Percentiles rank a stretch among this genome's conserved stretches.
These are phyloP conservation scores for Sonneratia caseolaris DNA, from an alignment of 345 rosid species.

Conservation along the genomic window DNA sequence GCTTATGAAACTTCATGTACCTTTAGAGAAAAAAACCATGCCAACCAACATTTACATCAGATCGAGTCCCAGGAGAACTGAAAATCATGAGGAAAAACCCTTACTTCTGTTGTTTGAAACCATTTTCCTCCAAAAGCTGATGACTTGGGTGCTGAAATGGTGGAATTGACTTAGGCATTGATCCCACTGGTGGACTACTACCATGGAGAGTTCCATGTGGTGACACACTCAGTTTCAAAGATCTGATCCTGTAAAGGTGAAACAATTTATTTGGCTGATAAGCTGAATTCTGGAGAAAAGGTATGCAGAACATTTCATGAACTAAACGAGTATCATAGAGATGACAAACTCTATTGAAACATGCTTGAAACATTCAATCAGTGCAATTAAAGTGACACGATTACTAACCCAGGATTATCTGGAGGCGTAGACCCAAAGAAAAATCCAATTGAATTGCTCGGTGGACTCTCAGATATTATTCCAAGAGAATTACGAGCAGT, in stretches of 20 bases:
- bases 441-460: slow-evolving; percentile 86
- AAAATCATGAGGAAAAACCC: slow-evolving; percentile 14
- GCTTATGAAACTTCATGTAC: slow-evolving; percentile 83
- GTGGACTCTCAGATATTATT: slow-evolving; percentile 79
- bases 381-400: background rate
- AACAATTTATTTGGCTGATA: background rate
- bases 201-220: slow-evolving; percentile 62
- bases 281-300: background rate
- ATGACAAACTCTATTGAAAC: background rate
- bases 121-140: slow-evolving; percentile 89
- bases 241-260: slow-evolving; percentile 39
- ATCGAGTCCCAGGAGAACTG: background rate
- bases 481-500: slow-evolving; percentile 41
- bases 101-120: slow-evolving; percentile 93
- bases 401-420: slow-evolving; percentile 73
- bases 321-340: background rate
- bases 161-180: slow-evolving; percentile 88
- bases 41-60: slow-evolving; percentile 15
- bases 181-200: slow-evolving; percentile 94
- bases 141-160: slow-evolving; percentile 96
- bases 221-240: slow-evolving; percentile 74
- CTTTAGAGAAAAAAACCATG: slow-evolving; percentile 28
- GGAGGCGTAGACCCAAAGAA: slow-evolving; percentile 97
- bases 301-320: background rate
- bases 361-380: background rate